Percentiles rank a stretch among this genome's conserved stretches.
These are phyloP conservation scores for Pseudonitzschia delicatissima DNA, from an alignment of 108 stramenopile species.

Conservation along the genomic window DNA sequence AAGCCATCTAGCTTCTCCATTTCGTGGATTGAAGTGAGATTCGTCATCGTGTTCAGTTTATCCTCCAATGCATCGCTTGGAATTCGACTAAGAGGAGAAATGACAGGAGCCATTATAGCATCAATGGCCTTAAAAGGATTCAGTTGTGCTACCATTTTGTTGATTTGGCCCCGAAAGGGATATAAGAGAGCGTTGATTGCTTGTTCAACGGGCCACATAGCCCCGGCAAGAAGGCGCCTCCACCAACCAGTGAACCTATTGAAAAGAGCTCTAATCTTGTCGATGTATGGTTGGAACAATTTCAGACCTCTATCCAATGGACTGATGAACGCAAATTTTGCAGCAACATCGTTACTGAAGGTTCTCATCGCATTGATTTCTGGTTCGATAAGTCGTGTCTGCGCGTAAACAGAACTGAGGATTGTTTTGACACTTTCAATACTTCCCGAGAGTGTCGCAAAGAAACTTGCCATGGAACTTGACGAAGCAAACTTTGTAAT, in stretches of 20 bases:
- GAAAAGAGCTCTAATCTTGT: not conserved
- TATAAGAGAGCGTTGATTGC: not conserved
- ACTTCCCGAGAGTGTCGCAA: not conserved
- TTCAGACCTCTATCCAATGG: not conserved
- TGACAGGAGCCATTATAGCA: not conserved
- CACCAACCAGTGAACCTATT: not conserved
- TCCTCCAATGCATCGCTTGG: not conserved
- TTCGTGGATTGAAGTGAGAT: too few species aligned
- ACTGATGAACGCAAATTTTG: not conserved
- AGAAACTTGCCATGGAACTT: not conserved
- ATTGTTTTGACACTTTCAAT: not conserved
- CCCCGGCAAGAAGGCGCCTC: not conserved
- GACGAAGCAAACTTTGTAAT: not conserved
- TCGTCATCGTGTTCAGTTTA: not conserved
- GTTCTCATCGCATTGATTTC: not conserved
- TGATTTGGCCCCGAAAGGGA: not conserved
- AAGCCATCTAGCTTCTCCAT: not conserved
- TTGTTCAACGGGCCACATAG: not conserved
- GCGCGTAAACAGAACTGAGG: not conserved
- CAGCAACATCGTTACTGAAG: not conserved
- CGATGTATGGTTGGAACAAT: not conserved
- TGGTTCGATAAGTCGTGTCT: not conserved
- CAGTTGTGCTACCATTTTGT: not conserved
- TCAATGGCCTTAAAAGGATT: not conserved
- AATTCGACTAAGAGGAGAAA: not conserved